Percentiles rank a stretch among this genome's conserved stretches.
These are phyloP conservation scores for Cryphonectria naterciae DNA, from an alignment of 2,329 filamentous ascomycete species.

Conservation along the genomic window DNA sequence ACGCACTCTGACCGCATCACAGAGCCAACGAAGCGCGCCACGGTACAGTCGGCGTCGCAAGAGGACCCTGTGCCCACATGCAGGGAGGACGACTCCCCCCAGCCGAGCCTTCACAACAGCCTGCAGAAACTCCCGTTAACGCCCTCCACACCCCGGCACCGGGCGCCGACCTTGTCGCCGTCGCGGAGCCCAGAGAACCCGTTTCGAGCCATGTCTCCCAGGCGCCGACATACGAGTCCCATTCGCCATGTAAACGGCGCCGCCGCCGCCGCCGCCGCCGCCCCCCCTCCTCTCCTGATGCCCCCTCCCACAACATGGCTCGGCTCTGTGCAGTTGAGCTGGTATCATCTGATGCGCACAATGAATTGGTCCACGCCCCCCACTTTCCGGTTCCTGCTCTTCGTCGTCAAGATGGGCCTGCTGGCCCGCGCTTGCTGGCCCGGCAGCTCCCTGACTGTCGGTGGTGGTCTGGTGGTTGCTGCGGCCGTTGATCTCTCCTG, in stretches of 20 bases:
- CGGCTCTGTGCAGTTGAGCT: slow-evolving; percentile 37
- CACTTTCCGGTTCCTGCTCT: slow-evolving; percentile 62
- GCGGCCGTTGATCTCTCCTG: slow-evolving; percentile 66
- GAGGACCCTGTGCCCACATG: slow-evolving; percentile 37
- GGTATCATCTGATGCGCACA: slow-evolving; percentile 13
- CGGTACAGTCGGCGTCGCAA: slow-evolving; percentile 39
- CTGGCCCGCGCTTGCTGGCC: slow-evolving; percentile 73
- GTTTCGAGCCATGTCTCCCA: slow-evolving; percentile 28
- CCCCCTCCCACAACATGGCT: slow-evolving; percentile 49
- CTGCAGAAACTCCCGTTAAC: slow-evolving; percentile 38
- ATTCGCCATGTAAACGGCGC: slow-evolving; percentile 17
- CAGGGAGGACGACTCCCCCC: slow-evolving; percentile 34
- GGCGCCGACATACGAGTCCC: slow-evolving; percentile 28
- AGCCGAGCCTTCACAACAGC: slow-evolving; percentile 36
- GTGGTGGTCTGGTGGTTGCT: slow-evolving; percentile 69
- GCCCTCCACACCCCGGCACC: slow-evolving; percentile 37
- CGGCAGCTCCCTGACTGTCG: slow-evolving; percentile 65
- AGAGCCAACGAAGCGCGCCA: slow-evolving; percentile 42
- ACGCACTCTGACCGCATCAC: slow-evolving; percentile 15
- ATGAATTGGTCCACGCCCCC: slow-evolving; percentile 19
- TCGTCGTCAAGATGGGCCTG: slow-evolving; percentile 69
- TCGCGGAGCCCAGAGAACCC: slow-evolving; percentile 46
- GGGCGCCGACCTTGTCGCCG: slow-evolving; percentile 43
- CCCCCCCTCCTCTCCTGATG: slow-evolving; percentile 52
- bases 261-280: slow-evolving; percentile 33